Conservation (phyloP, 345 rosid genomes). For the Nasturtium officinale region DNA sequence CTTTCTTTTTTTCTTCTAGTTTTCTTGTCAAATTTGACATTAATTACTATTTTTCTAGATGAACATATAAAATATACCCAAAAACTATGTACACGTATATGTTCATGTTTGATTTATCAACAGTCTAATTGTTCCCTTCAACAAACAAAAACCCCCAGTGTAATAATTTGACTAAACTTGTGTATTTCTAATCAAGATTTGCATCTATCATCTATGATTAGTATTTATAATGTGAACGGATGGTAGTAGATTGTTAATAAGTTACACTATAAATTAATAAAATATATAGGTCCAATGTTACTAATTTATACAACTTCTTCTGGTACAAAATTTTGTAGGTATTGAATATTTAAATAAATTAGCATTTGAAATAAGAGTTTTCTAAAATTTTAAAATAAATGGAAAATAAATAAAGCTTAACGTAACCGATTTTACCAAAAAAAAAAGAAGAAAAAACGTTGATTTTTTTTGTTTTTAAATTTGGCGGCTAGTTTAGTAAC, state of each 20-base stretch:
- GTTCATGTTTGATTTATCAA: not conserved
- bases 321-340: no score
- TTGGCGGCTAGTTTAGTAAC: conserved; percentile 39
- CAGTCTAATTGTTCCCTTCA: not conserved
- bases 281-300: no score
- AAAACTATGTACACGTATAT: not conserved
- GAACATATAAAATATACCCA: not conserved
- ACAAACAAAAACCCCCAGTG: no score
- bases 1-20: no score
- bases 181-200: not conserved
- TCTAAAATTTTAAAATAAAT: no score
- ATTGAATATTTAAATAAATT: not conserved
- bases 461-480: conserved; percentile 3
- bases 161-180: not conserved
- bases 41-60: conserved; percentile 31
- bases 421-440: not conserved
- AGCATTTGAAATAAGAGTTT: not conserved
- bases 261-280: no score
- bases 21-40: conserved; percentile 39
- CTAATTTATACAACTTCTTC: no score
- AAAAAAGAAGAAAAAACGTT: no score
- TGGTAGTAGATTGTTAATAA: not conserved
- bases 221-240: not conserved
- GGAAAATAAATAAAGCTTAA: not conserved
- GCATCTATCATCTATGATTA: no score